A percentile compares a stretch with the other conserved stretches of the same genome.
Evolutionary conservation across 2,329 filamentous ascomycete species (phyloP).

Genomic region (Tolypocladium tropicale): DNA sequence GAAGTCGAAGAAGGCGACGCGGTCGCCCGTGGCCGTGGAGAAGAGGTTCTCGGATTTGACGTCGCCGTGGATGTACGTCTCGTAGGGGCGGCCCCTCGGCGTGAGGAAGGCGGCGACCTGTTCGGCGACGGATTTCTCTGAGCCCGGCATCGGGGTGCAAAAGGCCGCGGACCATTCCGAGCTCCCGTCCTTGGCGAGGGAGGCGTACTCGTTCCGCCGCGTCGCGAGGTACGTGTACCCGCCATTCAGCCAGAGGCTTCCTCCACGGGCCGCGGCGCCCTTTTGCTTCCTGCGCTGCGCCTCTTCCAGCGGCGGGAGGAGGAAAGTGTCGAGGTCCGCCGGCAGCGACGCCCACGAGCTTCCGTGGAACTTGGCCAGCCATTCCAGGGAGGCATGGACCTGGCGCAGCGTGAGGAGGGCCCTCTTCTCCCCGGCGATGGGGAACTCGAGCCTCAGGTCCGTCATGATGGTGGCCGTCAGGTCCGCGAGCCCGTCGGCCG

Average conservation of each 20-base stretch:
- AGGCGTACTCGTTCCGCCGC: constrained; percentile 42
- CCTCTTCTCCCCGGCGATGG: constrained; percentile 45
- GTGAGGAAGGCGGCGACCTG: constrained; percentile 40
- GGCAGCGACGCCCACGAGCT: constrained; percentile 33
- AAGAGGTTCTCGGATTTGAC: constrained; percentile 63
- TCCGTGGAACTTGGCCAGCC: constrained; percentile 52
- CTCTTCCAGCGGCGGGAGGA: constrained; percentile 48
- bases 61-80: constrained; percentile 57
- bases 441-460: constrained; percentile 42
- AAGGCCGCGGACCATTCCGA: constrained; percentile 46
- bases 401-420: constrained; percentile 34
- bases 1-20: constrained; percentile 58
- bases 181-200: constrained; percentile 31
- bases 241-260: constrained; percentile 50
- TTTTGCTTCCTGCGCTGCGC: constrained; percentile 13
- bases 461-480: constrained; percentile 46
- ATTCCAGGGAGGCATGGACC: constrained; percentile 44
- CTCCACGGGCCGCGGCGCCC: constrained; percentile 5
- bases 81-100: constrained; percentile 30
- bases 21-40: constrained; percentile 34
- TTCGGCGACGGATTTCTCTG: constrained; percentile 33
- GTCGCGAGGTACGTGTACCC: constrained; percentile 62
- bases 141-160: constrained; percentile 22
- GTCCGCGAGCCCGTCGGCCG: constrained; percentile 19
- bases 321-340: constrained; percentile 19